A percentile compares a stretch with the other conserved stretches of the same genome.
phyloP scores from a whole-genome alignment of 2,329 filamentous ascomycete genomes.

The Fusarium napiforme region DNA sequence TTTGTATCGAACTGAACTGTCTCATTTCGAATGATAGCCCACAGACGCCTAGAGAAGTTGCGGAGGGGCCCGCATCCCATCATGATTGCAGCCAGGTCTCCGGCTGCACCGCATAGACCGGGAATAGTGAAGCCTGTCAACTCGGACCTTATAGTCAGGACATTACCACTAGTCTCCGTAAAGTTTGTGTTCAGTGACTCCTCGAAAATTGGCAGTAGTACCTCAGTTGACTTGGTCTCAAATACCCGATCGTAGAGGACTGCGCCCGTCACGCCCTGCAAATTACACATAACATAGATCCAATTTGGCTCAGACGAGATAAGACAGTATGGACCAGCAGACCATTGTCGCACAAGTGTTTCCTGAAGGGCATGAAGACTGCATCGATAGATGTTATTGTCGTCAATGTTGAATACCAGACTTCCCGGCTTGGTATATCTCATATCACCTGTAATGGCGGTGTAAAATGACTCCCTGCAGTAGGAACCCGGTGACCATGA shows the following conservation, averaged over 20 bases:
- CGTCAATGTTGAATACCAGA: neutral
- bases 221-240: neutral
- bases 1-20: neutral
- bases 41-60: neutral
- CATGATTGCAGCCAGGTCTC: neutral
- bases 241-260: neutral
- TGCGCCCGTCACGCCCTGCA: neutral
- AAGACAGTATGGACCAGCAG: neutral
- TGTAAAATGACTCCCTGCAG: neutral
- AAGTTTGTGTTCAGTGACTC: neutral
- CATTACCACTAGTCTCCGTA: neutral
- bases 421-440: neutral
- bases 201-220: accelerated
- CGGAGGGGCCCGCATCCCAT: neutral
- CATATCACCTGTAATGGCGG: neutral
- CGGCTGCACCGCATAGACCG: neutral
- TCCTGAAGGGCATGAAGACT: neutral
- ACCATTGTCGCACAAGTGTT: neutral
- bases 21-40: neutral
- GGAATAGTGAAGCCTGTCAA: neutral
- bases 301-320: neutral
- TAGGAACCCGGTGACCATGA: neutral
- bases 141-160: neutral
- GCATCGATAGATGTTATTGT: neutral
- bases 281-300: neutral